Base-by-base conservation (phyloP, 768 basidiomycete species). In the Candolleomyces efflorescens region DNA sequence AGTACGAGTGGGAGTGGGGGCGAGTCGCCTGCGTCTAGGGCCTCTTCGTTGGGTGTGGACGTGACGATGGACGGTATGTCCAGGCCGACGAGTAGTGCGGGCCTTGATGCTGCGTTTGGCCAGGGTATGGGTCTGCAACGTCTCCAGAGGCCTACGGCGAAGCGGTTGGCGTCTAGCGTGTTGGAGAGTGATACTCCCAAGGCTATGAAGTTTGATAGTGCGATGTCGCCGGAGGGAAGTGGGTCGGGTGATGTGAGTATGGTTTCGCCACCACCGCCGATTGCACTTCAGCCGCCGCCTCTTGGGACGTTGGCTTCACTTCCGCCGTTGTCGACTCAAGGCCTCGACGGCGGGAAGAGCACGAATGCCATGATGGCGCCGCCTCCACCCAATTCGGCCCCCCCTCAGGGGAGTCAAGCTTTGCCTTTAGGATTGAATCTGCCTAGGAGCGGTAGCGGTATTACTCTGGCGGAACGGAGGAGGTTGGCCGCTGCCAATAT, bases 81-180 rank as follows among this genome's bases (percentile, higher is more conserved):
- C 41, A 53, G 23, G 43, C 39, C 41, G 58, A 62, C 46, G 59
- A 65, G 49, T 58, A 60, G 37, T 49, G 56, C 18, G 59, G 57
- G 50, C 43, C 10, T 58, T 32, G 46, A 36, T 45, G 47, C 32
- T 7, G 32, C 32, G 32, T 32, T 32, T 32, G 32, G 32, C 5
- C 32, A 32, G 32, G 32, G 32, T 11, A 11, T 32, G 32, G 5
- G 55, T n/a, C 48, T 56, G 55, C 18, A 23, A 46, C 15, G 20
- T 50, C 41, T 32, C 17, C 50, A 58, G 41, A 51, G 89, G 1
- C 89, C 89, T 11, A 78, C 83, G 26, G 90, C 89, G 65, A 92
- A 92, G 75, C 75, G 89, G 46, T 67, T 88, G 38, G 83, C 89
- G 1, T 87, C 86, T 48, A 86, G 88, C 71, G 86, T 86, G 10